phyloP scores from a whole-genome alignment of 2,329 filamentous ascomycete genomes.

The Xylariaceae sp. region DNA sequence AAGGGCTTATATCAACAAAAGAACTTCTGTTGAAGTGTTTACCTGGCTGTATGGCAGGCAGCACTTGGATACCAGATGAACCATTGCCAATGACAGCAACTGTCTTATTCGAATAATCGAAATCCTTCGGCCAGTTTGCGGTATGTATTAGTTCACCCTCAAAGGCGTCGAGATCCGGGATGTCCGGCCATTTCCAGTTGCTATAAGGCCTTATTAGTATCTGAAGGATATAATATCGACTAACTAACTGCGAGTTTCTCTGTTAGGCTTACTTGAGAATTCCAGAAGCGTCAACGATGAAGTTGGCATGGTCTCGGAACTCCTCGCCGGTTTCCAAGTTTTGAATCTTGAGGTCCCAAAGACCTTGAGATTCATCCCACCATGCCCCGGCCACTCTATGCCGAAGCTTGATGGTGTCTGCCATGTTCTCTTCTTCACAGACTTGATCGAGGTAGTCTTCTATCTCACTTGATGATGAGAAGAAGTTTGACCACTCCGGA shows the following conservation, averaged over 20 bases:
- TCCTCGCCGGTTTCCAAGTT: conserved; percentile 36
- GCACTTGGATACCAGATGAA: conserved; percentile 49
- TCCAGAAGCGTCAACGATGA: conserved; percentile 46
- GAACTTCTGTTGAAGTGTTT: conserved; percentile 17
- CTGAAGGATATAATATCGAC: not conserved
- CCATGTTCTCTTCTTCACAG: conserved; percentile 45
- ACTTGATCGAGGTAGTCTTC: conserved; percentile 46
- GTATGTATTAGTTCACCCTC: conserved; percentile 48
- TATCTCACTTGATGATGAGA: conserved; percentile 51
- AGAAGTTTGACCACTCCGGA: conserved; percentile 54
- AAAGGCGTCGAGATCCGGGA: conserved; percentile 43
- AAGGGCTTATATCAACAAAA: not conserved
- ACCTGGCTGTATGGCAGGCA: conserved; percentile 44
- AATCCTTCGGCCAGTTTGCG: conserved; percentile 47
- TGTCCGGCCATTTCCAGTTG: conserved; percentile 49
- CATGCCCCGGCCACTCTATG: conserved; percentile 40
- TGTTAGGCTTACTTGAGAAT: conserved; percentile 45
- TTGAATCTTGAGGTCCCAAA: conserved; percentile 40
- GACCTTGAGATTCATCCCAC: conserved; percentile 41
- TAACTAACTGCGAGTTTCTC: not conserved
- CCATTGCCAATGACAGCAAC: conserved; percentile 55
- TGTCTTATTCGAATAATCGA: conserved; percentile 45
- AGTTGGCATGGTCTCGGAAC: conserved; percentile 44
- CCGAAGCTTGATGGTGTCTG: conserved; percentile 38
- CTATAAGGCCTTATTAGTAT: conserved; percentile 28